Percentiles rank a stretch among this genome's conserved stretches.
These are phyloP conservation scores for Kwoniella shivajii DNA, from an alignment of 1,284 basidiomycete species.

Conservation along the genomic window DNA sequence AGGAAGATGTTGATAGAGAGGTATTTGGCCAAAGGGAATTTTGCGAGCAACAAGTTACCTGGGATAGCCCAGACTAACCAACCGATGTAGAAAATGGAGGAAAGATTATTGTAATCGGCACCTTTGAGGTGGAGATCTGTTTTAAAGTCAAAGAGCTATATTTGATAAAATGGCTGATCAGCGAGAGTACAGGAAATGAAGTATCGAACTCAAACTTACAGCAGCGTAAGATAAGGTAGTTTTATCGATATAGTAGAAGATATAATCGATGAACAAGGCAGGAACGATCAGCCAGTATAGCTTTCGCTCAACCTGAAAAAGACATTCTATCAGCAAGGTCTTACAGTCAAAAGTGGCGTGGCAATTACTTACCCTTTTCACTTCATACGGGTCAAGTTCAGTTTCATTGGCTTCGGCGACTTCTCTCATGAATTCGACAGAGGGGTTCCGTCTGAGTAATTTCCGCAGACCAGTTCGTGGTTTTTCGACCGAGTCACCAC, in stretches of 20 bases:
- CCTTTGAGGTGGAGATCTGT: constrained; percentile 41
- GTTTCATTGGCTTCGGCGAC: constrained; percentile 47
- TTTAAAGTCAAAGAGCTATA: constrained; percentile 48
- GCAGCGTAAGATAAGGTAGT: constrained; percentile 45
- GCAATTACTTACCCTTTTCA: constrained; percentile 34
- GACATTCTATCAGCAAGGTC: not conserved
- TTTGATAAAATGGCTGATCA: too few species aligned
- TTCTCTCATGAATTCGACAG: constrained; percentile 49
- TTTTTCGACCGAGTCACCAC: constrained; percentile 9
- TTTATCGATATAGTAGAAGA: constrained; percentile 56
- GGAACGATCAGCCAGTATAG: constrained; percentile 53
- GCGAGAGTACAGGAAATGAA: too few species aligned
- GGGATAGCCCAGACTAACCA: constrained; percentile 57
- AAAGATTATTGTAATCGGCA: constrained; percentile 36
- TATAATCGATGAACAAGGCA: constrained; percentile 55
- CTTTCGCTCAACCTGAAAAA: constrained; percentile 48
- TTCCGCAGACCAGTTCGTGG: constrained; percentile 34
- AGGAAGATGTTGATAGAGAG: constrained; percentile 56
- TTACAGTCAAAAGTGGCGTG: not conserved
- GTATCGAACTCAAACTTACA: not conserved
- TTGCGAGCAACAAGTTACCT: constrained; percentile 55
- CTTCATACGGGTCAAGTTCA: constrained; percentile 45
- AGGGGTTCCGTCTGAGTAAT: constrained; percentile 51
- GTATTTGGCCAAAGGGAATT: constrained; percentile 55
- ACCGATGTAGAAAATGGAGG: constrained; percentile 43